A percentile compares a stretch with the other conserved stretches of the same genome.
These are phyloP conservation scores for Aspergillus aculeatus DNA, from an alignment of 2,329 filamentous ascomycete genomes.

Conservation along the genomic window DNA sequence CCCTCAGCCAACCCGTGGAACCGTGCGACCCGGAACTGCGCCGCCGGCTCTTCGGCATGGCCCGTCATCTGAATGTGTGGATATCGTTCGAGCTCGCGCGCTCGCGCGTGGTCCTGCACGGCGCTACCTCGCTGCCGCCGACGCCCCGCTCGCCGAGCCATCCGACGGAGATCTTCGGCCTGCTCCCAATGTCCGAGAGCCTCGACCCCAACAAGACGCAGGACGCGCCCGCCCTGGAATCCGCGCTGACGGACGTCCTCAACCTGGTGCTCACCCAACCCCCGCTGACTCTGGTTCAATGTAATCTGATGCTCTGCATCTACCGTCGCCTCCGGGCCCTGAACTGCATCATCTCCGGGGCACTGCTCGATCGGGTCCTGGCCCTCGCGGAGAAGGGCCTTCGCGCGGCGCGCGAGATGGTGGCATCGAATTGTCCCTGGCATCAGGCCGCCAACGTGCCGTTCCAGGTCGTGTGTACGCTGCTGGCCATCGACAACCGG, in stretches of 20 bases:
- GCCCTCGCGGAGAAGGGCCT: conserved; percentile 47
- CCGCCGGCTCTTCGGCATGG: conserved; percentile 50
- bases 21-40: conserved; percentile 38
- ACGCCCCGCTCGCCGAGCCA: conserved; percentile 41
- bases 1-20: conserved; percentile 13
- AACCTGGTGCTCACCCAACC: conserved; percentile 42
- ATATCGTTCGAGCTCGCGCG: conserved; percentile 59
- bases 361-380: conserved; percentile 50
- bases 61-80: conserved; percentile 60
- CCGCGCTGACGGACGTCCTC: conserved; percentile 45
- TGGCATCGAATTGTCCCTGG: conserved; percentile 52
- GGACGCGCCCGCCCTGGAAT: conserved; percentile 45
- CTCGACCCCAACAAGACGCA: conserved; percentile 53
- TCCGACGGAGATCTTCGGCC: conserved; percentile 50
- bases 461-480: conserved; percentile 57
- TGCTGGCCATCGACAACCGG: conserved; percentile 56
- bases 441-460: conserved; percentile 61
- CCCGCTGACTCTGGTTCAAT: conserved; percentile 51
- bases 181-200: conserved; percentile 54
- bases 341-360: conserved; percentile 47
- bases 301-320: conserved; percentile 57
- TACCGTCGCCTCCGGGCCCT: conserved; percentile 55
- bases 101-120: conserved; percentile 51
- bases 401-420: conserved; percentile 48
- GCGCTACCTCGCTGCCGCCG: conserved; percentile 46